These are phyloP conservation scores for Agaricus sinodeliciosus DNA, from an alignment of 768 basidiomycete species.

Conservation along the genomic window DNA sequence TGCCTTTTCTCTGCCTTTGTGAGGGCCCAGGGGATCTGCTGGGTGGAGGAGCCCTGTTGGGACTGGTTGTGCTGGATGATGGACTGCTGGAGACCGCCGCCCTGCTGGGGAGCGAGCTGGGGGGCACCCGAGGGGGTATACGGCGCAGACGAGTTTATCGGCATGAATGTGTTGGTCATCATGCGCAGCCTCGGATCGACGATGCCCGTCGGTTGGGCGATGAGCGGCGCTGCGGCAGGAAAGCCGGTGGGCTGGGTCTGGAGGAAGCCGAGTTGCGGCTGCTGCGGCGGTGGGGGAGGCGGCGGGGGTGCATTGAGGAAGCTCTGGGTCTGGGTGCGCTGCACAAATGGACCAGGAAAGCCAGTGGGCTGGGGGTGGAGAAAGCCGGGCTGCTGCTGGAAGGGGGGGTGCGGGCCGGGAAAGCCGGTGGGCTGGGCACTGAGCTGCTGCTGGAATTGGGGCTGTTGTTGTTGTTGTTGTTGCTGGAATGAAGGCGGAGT, in stretches of 20 bases:
- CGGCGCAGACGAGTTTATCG: constrained; percentile 54
- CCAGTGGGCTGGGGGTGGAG: constrained; percentile 50
- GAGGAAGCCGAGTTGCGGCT: constrained; percentile 31
- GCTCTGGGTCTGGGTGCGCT: constrained; percentile 6
- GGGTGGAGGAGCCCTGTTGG: constrained; percentile 55
- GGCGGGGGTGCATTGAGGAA: constrained; percentile 27
- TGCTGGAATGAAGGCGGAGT: constrained; percentile 66
- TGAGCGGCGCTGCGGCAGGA: constrained; percentile 35
- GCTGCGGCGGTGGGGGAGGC: constrained; percentile 45
- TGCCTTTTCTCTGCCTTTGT: constrained; percentile 90
- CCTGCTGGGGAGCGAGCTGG: constrained; percentile 61
- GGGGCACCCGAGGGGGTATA: constrained; percentile 56
- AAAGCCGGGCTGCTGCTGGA: constrained; percentile 30
- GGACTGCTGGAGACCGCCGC: constrained; percentile 69
- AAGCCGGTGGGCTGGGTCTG: constrained; percentile 41
- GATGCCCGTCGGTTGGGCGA: constrained; percentile 74
- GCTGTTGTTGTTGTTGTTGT: constrained; percentile 39
- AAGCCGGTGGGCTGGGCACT: constrained; percentile 7
- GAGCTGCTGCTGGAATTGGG: constrained; percentile 31
- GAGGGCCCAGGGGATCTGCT: constrained; percentile 80
- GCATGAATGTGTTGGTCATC: constrained; percentile 93
- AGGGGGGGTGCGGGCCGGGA: constrained; percentile 21
- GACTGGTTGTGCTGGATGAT: constrained; percentile 85
- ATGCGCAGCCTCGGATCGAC: constrained; percentile 79
- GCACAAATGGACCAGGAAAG: constrained; percentile 38